Base-by-base conservation (phyloP, 495 filamentous ascomycete species). In the Penicillium taxi region DNA sequence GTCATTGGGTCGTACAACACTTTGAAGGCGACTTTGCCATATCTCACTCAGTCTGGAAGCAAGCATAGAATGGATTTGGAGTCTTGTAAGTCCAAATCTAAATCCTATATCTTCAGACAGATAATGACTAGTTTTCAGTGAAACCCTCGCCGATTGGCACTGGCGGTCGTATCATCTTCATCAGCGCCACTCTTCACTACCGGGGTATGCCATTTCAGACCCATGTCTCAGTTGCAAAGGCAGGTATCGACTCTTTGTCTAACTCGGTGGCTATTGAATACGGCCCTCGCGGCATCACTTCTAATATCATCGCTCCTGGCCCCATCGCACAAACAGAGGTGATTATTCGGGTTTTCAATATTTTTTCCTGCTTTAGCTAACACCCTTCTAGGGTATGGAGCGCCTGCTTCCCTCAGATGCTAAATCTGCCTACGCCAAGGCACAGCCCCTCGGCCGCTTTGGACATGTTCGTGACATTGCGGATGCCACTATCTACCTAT, bases 1-100 rank as follows among this genome's bases (percentile, higher is more conserved):
- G 80, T 94, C 1, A 58, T 95, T 18, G 91, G 91, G 18, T 91
- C 85, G 4, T 98, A 82, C 60, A 93, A 96, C 61, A 95, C 86
- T 5, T 70, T 94, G 46, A 98, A 98, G 65, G 90, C 91, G 2
- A 87, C 84, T 0, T 59, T 95, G 5, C 81, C 84, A 0, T 70
- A 94, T 48, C 73, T 98, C 25, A 50, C 85, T 15, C 71, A 73
- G 51, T 94, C 87, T 1, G 86, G 80, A 1, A 47, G 57, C 5
- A 75, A 77, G 53, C 77, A 80, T 48, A 60, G 53, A 29, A 64
- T 74, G 18, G 69, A 73, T 44, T 59, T 68, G 5, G 58, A 59
- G 20, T 52, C 64, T 12, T 51, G 66, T 69, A 52, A 42, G 70
- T 55, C 12, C 19, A 18, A n/a, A 2, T 20, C 6, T 19, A 13